phyloP scores from a whole-genome alignment of 768 basidiomycete species.

The Leccinum fibrillosum region DNA sequence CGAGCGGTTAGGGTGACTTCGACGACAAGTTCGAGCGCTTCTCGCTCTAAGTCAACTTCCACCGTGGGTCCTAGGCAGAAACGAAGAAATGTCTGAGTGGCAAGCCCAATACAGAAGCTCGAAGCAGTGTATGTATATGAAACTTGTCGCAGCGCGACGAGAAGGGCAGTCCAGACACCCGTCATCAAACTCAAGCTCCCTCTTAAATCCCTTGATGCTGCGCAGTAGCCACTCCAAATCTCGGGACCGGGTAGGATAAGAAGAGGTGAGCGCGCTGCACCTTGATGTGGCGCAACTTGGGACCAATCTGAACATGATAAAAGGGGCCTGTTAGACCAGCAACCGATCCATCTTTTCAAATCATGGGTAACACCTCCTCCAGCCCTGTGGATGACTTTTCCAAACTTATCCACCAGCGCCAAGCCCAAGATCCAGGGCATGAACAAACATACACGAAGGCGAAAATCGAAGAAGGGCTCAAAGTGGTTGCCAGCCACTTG shows the following conservation, averaged over 20 bases:
- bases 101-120: not conserved
- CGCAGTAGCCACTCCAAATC: not conserved
- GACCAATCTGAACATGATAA: not conserved
- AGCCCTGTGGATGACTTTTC: not conserved
- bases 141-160: not conserved
- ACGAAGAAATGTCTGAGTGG: not conserved
- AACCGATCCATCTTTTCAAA: not conserved
- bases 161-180: not conserved
- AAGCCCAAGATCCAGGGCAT: not conserved
- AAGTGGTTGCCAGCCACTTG: conserved; percentile 2
- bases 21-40: not conserved
- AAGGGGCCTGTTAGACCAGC: not conserved
- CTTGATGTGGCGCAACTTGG: not conserved
- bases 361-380: conserved; percentile 5
- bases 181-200: not conserved
- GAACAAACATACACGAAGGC: conserved; percentile 6
- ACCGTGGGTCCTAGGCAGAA: not conserved
- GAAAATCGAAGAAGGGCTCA: conserved; percentile 3
- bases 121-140: not conserved
- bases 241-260: not conserved
- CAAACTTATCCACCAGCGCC: not conserved
- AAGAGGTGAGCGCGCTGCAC: not conserved
- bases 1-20: not conserved
- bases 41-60: not conserved
- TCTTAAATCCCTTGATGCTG: not conserved